Evolutionary conservation across 345 rosid species (phyloP).

Genomic region (Ricinus communis): DNA sequence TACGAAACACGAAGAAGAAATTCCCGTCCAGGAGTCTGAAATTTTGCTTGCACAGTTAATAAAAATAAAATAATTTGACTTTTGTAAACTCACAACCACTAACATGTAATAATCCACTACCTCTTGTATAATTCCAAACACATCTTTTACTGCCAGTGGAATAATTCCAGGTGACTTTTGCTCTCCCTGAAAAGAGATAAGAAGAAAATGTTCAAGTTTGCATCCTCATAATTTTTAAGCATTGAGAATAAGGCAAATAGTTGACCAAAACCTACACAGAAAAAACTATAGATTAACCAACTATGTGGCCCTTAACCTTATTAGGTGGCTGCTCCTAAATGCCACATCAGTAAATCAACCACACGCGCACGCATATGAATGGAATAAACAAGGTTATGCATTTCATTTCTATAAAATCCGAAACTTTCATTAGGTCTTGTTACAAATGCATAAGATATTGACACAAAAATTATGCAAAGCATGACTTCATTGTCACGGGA

Average conservation of each 20-base stretch:
- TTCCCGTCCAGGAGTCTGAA: conserved; percentile 86
- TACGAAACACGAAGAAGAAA: conserved; percentile 98
- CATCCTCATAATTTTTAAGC: not conserved
- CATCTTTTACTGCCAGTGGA: conserved; percentile 93
- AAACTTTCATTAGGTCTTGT: not conserved
- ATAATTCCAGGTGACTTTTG: conserved; percentile 95
- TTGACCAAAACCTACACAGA: not conserved
- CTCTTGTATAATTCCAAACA: conserved; percentile 94
- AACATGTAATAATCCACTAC: conserved; percentile 33
- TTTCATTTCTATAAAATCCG: not conserved
- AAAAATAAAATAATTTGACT: not conserved
- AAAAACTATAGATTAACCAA: not conserved
- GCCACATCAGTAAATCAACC: not conserved
- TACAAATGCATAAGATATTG: not conserved
- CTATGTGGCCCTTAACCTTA: not conserved
- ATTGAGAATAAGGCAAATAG: conserved; percentile 4
- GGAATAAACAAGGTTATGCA: not conserved
- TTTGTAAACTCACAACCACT: not conserved
- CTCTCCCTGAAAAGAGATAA: conserved; percentile 61
- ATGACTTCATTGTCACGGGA: not conserved
- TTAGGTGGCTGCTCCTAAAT: not conserved
- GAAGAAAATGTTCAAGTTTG: conserved; percentile 4
- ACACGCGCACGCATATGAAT: too few relatives aligned
- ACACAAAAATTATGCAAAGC: not conserved
- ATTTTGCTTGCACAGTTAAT: conserved; percentile 22